Conservation (phyloP, 169 alveolate species). For the Plasmodium yoelii region DNA sequence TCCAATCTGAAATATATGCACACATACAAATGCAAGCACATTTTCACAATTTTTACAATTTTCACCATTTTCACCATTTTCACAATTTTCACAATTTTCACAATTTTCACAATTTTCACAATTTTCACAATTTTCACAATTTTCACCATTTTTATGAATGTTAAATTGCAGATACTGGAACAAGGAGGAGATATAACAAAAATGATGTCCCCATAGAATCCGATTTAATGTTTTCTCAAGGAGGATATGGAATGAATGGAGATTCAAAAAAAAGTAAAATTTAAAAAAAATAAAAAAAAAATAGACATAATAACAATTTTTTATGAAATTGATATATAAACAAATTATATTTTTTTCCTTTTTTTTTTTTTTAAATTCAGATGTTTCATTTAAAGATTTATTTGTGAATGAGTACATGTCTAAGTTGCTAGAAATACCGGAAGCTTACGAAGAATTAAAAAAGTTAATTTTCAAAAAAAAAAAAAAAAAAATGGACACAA, state of each 20-base stretch:
- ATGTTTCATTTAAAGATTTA: conserved; percentile 59
- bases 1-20: no score
- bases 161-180: conserved; percentile 3
- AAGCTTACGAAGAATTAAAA: conserved; percentile 66
- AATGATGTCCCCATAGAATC: conserved; percentile 20
- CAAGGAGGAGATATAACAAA: conserved; percentile 32
- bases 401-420: conserved; percentile 48
- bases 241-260: neutral
- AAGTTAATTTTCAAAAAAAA: conserved; percentile 25
- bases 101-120: no score
- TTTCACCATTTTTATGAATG: neutral
- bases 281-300: conserved; percentile 9
- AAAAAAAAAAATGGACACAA: conserved; percentile 13
- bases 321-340: neutral
- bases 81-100: no score
- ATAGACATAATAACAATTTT: conserved; percentile 11
- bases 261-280: conserved; percentile 46
- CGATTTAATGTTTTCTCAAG: conserved; percentile 43
- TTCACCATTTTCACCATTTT: no score
- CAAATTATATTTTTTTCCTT: neutral
- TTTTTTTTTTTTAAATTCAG: conserved; percentile 3
- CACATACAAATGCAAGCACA: neutral
- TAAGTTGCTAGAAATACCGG: conserved; percentile 58
- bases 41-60: no score
- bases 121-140: no score